Conservation (phyloP, 129 eudicot species). For the Pulicaria dysenterica region DNA sequence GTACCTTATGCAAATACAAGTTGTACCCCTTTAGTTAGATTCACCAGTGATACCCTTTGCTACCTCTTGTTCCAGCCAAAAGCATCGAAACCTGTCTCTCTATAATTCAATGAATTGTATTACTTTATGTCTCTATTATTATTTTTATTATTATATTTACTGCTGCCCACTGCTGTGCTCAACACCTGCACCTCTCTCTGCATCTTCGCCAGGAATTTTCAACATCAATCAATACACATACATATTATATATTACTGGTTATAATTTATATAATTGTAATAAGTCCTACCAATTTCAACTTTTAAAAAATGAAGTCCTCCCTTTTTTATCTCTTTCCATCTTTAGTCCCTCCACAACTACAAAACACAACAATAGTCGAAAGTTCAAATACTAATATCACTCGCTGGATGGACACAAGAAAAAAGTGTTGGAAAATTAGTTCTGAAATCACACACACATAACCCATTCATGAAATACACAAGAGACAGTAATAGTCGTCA, state of each 20-base stretch:
- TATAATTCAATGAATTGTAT: constrained; percentile 9
- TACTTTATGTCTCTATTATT: constrained; percentile 11
- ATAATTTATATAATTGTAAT: too few species aligned
- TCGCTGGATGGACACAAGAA: constrained; percentile 13
- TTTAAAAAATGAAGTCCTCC: neutral
- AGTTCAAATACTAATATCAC: constrained; percentile 13
- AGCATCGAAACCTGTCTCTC: constrained; percentile 25
- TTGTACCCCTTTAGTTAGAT: neutral
- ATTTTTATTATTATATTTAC: constrained; percentile 1
- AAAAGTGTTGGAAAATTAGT: constrained; percentile 5
- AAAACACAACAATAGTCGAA: neutral
- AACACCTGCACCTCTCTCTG: constrained; percentile 33
- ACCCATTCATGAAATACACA: constrained; percentile 24
- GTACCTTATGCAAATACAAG: neutral
- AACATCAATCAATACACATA: constrained; percentile 27
- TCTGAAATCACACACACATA: constrained; percentile 27
- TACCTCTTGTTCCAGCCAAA: constrained; percentile 21
- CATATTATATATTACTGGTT: too few species aligned
- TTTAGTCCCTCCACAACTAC: constrained; percentile 16
- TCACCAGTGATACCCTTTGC: constrained; percentile 16
- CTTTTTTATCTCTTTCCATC: neutral
- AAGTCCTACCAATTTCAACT: constrained; percentile 9
- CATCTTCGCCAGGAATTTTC: constrained; percentile 42
- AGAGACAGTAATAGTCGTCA: neutral
- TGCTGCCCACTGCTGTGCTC: constrained; percentile 31